Base-by-base conservation (phyloP, 345 rosid species). In the Cardamine occulta region DNA sequence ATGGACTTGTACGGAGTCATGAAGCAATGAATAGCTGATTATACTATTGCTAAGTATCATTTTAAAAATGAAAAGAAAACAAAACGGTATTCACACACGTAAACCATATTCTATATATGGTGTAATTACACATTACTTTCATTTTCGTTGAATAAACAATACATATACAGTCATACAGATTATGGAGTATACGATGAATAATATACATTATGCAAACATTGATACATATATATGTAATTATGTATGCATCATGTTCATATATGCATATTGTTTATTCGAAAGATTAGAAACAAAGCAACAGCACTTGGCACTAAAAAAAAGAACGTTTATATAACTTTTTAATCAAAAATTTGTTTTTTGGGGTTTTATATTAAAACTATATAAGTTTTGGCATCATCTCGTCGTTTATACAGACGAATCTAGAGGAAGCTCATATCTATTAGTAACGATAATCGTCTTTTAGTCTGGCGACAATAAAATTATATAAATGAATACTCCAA, bases 1-100 rank as follows among this genome's bases (percentile, higher is more conserved):
- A 47, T 26, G 47, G 66, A 44, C 44, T 47, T 37, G 76, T 77
- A 77, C 80, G 80, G 80, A 56, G 39, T 44, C 71, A 23, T 54
- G 12, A 9, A 75, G 28, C 69, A 8, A 62, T 76, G 57, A 62
- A 54, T 51, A 28, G 31, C 44, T 54, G 70, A 53, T 53, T 34
- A 71, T 64, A 19, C n/a, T 37, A 32, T 17, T 58, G 40, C 54
- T 48, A 6, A 73, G 63, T 64, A 21, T 65, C 52, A 19, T 32
- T 34, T 74, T 74, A 23, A 45, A 35, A 23, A 47, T 35, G 51
- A 8, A 40, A 12, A 34, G 8, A 19, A 34, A 45, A 23, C 14
- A 9, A 13, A 57, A 35, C 7, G 15, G 34, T 58, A 23, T 35
- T 58, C 59, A 34, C 66, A 19, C 44, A 74, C 78, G 59, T 32